Base-by-base conservation (phyloP, 805 yeast genomes). In the Pichia phayaonensis region DNA sequence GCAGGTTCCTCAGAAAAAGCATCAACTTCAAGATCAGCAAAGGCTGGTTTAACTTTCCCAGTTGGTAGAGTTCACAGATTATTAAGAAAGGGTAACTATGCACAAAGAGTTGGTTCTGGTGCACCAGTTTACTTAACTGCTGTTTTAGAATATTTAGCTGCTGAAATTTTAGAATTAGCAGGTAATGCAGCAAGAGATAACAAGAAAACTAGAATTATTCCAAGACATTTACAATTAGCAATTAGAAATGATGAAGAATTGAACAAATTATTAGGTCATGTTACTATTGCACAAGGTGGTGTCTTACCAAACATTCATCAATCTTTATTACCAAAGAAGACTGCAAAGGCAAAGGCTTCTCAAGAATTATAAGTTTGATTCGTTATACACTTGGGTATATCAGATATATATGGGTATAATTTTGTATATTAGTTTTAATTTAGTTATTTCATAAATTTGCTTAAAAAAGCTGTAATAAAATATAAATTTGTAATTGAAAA, bases 31-130 rank as follows among this genome's bases (percentile, higher is more conserved):
- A 89, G 98, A 84, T 92, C 98, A 63, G 84, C 97, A 59, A 92
- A 90, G 81, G 97, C 98, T 70, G 98, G 97, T 74, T 83, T 92
- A 70, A 88, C 95, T 66, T 92, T 92, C 95, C 98, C 98, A 78
- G 98, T 92, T 62, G 98, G 98, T 74, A 90, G 98, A 84, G 94
- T 92, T 63, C 97, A 92, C 81, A 84, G 97, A 78, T 81, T 90
- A 64, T 77, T 92, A 69, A 88, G 95, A 83, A 89, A 86, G 77
- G 97, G 96, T 72, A 88, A 90, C 84, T 88, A 92, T 79, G 95
- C 97, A 68, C 95, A 90, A 78, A 85, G 98, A 79, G 85, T 92
- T 65, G 97, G 98, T 82, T 90, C 97, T 61, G 97, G 96, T 83
- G 97, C 98, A 66, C 97, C 98, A 76, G 92, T 92, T 58, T 92